Evolutionary conservation across 129 eudicot species (phyloP), one percentile per base, ranked within the genome.

Genomic region (Escallonia herrerae): DNA sequence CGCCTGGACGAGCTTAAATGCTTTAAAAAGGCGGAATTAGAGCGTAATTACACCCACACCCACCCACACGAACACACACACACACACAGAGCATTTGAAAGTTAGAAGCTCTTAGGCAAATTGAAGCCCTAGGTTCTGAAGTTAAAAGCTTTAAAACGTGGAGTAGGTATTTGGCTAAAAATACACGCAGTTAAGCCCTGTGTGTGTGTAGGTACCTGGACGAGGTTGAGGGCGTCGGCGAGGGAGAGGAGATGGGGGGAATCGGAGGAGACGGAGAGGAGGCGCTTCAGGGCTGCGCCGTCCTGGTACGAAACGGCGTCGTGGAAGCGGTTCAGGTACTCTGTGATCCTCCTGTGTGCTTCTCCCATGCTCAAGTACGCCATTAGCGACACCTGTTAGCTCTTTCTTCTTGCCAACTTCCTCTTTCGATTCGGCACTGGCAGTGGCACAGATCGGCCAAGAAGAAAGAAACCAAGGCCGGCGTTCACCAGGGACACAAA

Each of bases 321-420:
- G 72, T 79, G 70, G 80, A 94, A 94, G 56, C 79, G 80, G 64
- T 77, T 86, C 3, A 94, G 70, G 82, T 83, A 94, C 3, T 89
- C 96, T 5, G 82, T 80, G 46, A 94, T 89, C 61, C 95, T 72
- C 62, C 87, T 70, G 86, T 94, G 90, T 33, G 96, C 87, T 76
- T 94, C 96, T 13, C 99, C 99, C 97, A 89, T 89, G 84, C 99
- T 94, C 66, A 94, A 43, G 53, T 79, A 69, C 48, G 88, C 87
- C 62, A 53, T 53, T 53, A 33, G 5, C 14, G 33, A 11, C 14
- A 2, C 5, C 58, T 53, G 2, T 3, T 53, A 3, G 4, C 54
- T n/a, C 14, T 33, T 45, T 45, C 49, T 45, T 45, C 49, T 2
- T 45, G n/a, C 49, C 1, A 5, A 5, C 2, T 22, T 22, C 33